Percentiles rank a stretch among this genome's conserved stretches.
Evolutionary conservation across 2,329 filamentous ascomycete genomes (phyloP).

Genomic region (Coniochaeta sp.): DNA sequence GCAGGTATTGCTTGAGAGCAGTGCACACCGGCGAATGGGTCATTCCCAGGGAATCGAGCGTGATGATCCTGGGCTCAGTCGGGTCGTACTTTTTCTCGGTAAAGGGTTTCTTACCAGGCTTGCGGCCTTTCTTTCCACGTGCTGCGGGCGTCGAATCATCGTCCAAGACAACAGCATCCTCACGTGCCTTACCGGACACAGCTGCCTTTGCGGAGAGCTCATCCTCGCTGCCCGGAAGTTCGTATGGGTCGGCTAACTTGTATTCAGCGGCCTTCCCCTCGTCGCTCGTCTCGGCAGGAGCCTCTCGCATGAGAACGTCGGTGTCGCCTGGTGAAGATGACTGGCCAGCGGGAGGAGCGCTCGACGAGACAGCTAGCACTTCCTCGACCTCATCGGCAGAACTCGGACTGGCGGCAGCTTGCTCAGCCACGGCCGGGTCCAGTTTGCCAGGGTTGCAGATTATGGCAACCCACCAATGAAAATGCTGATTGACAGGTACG

Average conservation of each 20-base stretch:
- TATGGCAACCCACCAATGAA: conserved; percentile 92
- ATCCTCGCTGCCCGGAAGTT: neutral
- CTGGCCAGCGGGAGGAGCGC: neutral
- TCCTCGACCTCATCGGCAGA: neutral
- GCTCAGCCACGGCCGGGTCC: conserved; percentile 20
- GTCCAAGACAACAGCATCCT: conserved; percentile 1
- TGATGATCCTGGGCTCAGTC: conserved; percentile 65
- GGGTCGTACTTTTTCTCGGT: conserved; percentile 35
- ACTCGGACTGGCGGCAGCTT: neutral
- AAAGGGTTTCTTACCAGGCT: conserved; percentile 25
- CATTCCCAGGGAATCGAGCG: conserved; percentile 75
- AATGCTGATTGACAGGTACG: conserved; percentile 80
- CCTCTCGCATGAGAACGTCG: neutral
- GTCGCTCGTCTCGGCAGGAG: neutral
- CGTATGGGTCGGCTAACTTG: neutral
- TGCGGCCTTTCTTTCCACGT: conserved; percentile 13
- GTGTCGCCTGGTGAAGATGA: neutral
- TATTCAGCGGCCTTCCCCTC: neutral
- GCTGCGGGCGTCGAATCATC: neutral
- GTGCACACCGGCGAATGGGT: conserved; percentile 57
- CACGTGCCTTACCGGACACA: neutral
- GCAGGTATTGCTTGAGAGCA: conserved; percentile 69
- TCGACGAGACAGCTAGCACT: neutral
- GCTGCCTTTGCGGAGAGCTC: neutral
- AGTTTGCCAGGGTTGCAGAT: conserved; percentile 80